These are phyloP conservation scores for Solanum pimpinellifolium DNA, from an alignment of 257 asterid genomes.

Conservation along the genomic window DNA sequence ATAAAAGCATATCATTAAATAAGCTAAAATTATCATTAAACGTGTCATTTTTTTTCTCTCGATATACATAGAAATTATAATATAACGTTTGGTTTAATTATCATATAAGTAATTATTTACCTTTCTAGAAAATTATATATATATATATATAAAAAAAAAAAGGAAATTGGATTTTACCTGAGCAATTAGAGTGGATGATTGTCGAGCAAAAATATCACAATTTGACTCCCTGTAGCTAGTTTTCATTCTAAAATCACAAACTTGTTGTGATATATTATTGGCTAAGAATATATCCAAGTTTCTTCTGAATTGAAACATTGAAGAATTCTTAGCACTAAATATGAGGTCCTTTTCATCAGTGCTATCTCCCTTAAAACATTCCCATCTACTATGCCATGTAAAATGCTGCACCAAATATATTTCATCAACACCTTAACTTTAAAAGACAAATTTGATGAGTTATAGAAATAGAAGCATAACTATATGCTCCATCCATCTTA, in stretches of 20 bases:
- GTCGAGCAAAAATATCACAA: neutral
- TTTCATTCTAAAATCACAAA: neutral
- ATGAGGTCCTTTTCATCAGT: neutral
- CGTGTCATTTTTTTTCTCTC: neutral
- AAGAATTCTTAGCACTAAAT: neutral
- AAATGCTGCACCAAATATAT: neutral
- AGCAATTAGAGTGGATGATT: neutral
- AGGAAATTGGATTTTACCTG: neutral
- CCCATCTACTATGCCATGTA: neutral
- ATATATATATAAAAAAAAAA: neutral
- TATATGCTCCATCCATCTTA: too few relatives aligned
- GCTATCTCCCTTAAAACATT: constrained; percentile 4
- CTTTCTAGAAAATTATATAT: neutral
- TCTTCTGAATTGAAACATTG: neutral
- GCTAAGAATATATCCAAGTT: neutral
- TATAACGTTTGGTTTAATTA: neutral
- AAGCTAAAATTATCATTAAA: neutral
- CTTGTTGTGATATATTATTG: neutral
- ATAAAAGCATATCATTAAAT: neutral
- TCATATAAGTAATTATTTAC: neutral
- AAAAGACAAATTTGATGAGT: neutral
- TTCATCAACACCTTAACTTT: neutral
- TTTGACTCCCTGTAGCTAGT: neutral
- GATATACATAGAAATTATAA: neutral
- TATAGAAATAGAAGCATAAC: too few relatives aligned